Base-by-base conservation (phyloP, 768 basidiomycete genomes). In the Clitopilus passeckerianus region DNA sequence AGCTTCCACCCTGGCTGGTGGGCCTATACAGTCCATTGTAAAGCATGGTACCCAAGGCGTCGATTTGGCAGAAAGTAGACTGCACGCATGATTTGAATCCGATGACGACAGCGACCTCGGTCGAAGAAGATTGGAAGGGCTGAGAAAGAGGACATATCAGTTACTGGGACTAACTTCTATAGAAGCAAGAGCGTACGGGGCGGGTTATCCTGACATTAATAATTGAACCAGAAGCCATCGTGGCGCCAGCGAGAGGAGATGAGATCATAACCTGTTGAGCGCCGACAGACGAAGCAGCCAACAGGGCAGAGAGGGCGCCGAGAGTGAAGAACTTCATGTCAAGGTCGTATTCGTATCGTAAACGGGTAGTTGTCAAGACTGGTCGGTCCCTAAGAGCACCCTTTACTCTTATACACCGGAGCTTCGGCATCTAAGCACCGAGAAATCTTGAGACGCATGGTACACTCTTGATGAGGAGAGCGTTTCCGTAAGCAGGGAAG, bases 11-110 rank as follows among this genome's bases (percentile, higher is more conserved):
- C 20, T 75, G 65, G 59, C 61, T 67, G 58, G 74, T 61, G 0
- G 82, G 81, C 24, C 67, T 62, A 59, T 73, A 83, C 9, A 67
- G 67, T n/a, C 82, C 83, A 43, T 74, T 76, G 67, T 80, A 82
- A 50, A 84, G 68, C 18, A 83, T 72, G 9, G 59, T 64, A 14
- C 81, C 81, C 63, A 82, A 59, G n/a, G 67, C 57, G 6, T 68
- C 69, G 12, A 50, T 50, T 23, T 50, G 46, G 20, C 46, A 50
- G 46, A 9, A 18, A 1, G 59, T 50, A 7, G 53, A 60, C 16
- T 63, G 44, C 6, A 59, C 59, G 56, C 73, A 84, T 27, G 75
- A 74, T 50, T 71, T 68, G 34, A 83, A 35, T 6, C 73, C 80
- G 56, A 84, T 75, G 27, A 76, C 76, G 54, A 84, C 66, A 15